Evolutionary conservation across 176 grass and related monocot genomes (phyloP), one percentile per base, ranked within the genome.

Genomic region (Oryza longistaminata): DNA sequence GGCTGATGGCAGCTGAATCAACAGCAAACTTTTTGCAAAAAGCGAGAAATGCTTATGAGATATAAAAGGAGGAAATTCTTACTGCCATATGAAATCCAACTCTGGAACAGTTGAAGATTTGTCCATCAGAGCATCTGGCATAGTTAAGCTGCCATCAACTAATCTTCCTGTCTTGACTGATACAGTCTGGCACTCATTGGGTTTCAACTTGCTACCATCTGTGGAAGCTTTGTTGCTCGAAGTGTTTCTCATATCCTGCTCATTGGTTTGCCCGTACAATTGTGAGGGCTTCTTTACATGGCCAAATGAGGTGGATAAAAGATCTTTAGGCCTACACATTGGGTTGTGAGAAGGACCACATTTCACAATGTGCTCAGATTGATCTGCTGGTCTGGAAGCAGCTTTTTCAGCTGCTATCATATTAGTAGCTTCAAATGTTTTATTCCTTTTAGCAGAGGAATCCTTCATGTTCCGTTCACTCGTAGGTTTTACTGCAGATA

Each of bases 31-130:
- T 34, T 88, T 65, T 66, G 50, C 69, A 14, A 14, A 72, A 83
- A 86, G 26, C 77, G 79, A 50, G 81, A 11, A 81, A 91, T 22
- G 79, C 2, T 72, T 40, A 42, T 43, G 33, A 21, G 21, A 43
- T 66, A 50, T 68, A 70, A 70, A 75, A 17, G 58, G 44, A 75
- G 76, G 69, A 87, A n/a, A 88, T 55, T 24, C 93, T 74, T 98
- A 98, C 95, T 91, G 95, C 95, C 95, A 98, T 78, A 95, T 88
- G 58, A 74, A 95, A 45, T 88, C 85, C 48, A 93, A 49, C 84
- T 95, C 88, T 81, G 93, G 95, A 66, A 95, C 66, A 74, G 87
- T 88, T 68, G 93, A 82, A 70, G 82, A 66, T 81, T 82, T 86
- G 78, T 73, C 53, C 49, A 74, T 84, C 44, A 19, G 65, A 55